phyloP scores from a whole-genome alignment of 805 yeast genomes.

The Sugiyamaella smithiae region DNA sequence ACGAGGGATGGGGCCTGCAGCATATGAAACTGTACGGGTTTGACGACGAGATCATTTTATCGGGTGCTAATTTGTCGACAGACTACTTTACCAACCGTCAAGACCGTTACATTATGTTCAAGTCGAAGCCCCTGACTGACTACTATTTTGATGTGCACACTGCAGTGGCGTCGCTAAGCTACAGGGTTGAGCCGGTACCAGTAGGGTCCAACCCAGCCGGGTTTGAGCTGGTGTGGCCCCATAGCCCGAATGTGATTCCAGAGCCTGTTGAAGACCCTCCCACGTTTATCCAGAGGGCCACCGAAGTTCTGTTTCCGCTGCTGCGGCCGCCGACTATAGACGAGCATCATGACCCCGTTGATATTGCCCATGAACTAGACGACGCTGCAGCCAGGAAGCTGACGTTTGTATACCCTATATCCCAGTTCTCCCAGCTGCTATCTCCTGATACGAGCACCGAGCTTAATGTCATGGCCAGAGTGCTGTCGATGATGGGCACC shows the following conservation, averaged over 20 bases:
- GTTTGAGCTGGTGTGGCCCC: constrained; percentile 72
- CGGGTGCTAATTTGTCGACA: constrained; percentile 87
- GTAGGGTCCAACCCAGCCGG: constrained; percentile 39
- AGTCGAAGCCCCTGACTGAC: constrained; percentile 54
- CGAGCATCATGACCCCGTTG: constrained; percentile 27
- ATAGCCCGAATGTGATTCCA: constrained; percentile 51
- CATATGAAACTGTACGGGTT: constrained; percentile 97
- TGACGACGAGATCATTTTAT: constrained; percentile 81
- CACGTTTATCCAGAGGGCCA: constrained; percentile 38
- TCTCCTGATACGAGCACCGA: constrained; percentile 75
- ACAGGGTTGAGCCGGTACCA: constrained; percentile 50
- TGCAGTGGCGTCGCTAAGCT: constrained; percentile 68
- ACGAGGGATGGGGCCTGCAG: constrained; percentile 90
- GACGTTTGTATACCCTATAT: constrained; percentile 83
- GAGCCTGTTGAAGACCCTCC: constrained; percentile 51
- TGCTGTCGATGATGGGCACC: constrained; percentile 56
- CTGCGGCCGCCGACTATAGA: constrained; percentile 39
- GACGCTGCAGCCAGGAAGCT: constrained; percentile 32
- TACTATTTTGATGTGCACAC: constrained; percentile 72
- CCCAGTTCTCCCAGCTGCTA: constrained; percentile 85
- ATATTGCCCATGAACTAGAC: neutral
- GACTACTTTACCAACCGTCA: constrained; percentile 96
- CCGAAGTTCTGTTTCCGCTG: constrained; percentile 55
- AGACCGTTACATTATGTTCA: constrained; percentile 82
- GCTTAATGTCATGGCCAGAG: constrained; percentile 60